Conservation (phyloP, 352 stramenopile genomes). For the Globisporangium rhizosaccharum region DNA sequence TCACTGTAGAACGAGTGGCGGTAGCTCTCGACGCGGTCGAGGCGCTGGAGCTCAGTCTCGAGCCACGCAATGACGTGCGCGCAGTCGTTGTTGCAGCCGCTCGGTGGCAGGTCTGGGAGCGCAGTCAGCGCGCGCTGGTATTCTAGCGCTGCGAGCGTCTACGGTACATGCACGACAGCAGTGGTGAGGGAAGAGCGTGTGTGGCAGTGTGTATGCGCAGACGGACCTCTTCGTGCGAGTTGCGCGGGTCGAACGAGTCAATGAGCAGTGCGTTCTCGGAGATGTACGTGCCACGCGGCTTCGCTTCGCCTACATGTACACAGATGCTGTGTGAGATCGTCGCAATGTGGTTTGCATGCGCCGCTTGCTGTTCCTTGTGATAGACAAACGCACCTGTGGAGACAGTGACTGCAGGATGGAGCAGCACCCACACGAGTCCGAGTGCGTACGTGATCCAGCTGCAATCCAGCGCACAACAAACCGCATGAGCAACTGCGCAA, state of each 20-base stretch:
- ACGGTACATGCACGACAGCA: no score
- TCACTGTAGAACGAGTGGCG: constrained; percentile 37
- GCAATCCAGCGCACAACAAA: not conserved
- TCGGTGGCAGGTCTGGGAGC: constrained; percentile 22
- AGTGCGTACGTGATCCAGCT: constrained; percentile 69
- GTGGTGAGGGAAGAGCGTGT: no score
- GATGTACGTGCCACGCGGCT: constrained; percentile 83
- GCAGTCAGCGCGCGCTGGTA: constrained; percentile 38
- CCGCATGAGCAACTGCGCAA: not conserved
- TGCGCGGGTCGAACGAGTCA: constrained; percentile 55
- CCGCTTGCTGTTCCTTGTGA: not conserved
- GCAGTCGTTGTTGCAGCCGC: constrained; percentile 44
- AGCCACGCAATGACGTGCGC: constrained; percentile 52
- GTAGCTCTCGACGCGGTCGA: constrained; percentile 62
- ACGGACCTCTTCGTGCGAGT: constrained; percentile 29
- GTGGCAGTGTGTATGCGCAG: not conserved
- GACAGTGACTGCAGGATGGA: constrained; percentile 73
- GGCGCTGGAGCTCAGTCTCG: constrained; percentile 31
- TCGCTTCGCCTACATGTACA: constrained; percentile 48
- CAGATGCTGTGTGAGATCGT: not conserved
- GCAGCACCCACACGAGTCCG: constrained; percentile 67
- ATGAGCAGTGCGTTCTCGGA: constrained; percentile 86
- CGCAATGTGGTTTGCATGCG: no score
- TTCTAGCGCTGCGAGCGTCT: constrained; percentile 5
- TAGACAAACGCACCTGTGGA: constrained; percentile 42